phyloP scores from a whole-genome alignment of 495 filamentous ascomycete genomes.

The Tuber borchii region DNA sequence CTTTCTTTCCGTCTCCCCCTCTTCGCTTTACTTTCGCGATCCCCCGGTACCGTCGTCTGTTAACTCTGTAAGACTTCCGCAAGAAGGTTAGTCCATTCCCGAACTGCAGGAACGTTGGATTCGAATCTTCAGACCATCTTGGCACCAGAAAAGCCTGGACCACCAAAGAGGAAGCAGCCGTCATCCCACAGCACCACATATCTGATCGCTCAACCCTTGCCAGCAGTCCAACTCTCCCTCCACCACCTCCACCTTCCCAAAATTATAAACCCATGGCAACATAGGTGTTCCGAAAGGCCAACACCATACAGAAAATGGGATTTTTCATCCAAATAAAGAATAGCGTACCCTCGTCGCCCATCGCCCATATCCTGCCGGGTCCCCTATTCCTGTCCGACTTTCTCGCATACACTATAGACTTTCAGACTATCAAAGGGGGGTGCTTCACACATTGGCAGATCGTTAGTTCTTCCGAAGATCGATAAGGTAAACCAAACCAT shows the following conservation, averaged over 20 bases:
- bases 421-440: not conserved
- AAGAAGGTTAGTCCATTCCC: not conserved
- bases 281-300: not conserved
- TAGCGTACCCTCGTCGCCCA: not conserved
- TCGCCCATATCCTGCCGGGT: not conserved
- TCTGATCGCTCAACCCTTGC: not conserved
- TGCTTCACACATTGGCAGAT: not conserved
- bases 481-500: not conserved
- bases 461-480: not conserved
- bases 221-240: not conserved
- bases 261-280: not conserved
- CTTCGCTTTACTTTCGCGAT: not conserved
- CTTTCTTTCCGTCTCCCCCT: not conserved
- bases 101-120: slow-evolving; percentile 19
- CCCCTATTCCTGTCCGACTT: not conserved
- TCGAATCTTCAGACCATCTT: not conserved
- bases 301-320: not conserved
- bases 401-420: not conserved
- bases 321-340: not conserved
- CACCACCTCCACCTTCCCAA: not conserved
- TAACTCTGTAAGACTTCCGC: not conserved
- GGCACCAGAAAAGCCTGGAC: not conserved
- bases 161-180: not conserved
- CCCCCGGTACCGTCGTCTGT: not conserved
- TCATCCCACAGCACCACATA: not conserved